Percentiles rank a stretch among this genome's conserved stretches.
These are phyloP conservation scores for Penicillium antarcticum DNA, from an alignment of 495 filamentous ascomycete species.

Conservation along the genomic window DNA sequence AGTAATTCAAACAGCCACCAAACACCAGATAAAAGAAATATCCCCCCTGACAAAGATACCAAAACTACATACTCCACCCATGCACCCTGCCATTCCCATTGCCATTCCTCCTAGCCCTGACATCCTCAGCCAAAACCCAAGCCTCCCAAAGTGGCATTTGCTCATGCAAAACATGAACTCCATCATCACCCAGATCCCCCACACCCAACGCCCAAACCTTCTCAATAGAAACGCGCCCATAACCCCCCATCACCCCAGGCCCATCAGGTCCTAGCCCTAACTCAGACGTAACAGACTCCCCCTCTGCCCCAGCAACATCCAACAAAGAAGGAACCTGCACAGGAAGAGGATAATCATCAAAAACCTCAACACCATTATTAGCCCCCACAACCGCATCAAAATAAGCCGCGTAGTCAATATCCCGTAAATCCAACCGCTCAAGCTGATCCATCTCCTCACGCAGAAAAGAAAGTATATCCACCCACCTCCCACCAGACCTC, in stretches of 20 bases:
- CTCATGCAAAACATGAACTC: slow-evolving; percentile 43
- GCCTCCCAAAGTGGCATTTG: slow-evolving; percentile 62
- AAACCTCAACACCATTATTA: slow-evolving; percentile 26
- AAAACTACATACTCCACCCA: not conserved
- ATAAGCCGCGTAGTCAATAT: slow-evolving; percentile 57
- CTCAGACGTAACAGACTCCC: not conserved
- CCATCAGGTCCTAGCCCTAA: not conserved
- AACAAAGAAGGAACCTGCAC: slow-evolving; percentile 5
- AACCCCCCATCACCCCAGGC: slow-evolving; percentile 13
- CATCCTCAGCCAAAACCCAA: slow-evolving; percentile 50
- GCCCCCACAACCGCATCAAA: slow-evolving; percentile 41
- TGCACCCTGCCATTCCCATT: not conserved
- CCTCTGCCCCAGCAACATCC: slow-evolving; percentile 10
- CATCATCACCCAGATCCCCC: slow-evolving; percentile 59
- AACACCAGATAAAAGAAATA: not conserved
- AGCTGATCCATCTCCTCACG: slow-evolving; percentile 56
- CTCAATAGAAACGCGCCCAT: slow-evolving; percentile 22
- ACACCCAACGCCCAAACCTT: slow-evolving; percentile 24
- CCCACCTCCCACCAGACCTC: slow-evolving; percentile 57
- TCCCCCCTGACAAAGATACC: not conserved
- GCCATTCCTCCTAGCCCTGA: slow-evolving; percentile 1
- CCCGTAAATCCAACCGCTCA: slow-evolving; percentile 57
- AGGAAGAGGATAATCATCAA: slow-evolving; percentile 2
- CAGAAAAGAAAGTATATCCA: slow-evolving; percentile 55
- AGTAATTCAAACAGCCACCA: slow-evolving; percentile 7